Conservation (phyloP, 2,329 filamentous ascomycete species). For the Rutstroemia sp. region DNA sequence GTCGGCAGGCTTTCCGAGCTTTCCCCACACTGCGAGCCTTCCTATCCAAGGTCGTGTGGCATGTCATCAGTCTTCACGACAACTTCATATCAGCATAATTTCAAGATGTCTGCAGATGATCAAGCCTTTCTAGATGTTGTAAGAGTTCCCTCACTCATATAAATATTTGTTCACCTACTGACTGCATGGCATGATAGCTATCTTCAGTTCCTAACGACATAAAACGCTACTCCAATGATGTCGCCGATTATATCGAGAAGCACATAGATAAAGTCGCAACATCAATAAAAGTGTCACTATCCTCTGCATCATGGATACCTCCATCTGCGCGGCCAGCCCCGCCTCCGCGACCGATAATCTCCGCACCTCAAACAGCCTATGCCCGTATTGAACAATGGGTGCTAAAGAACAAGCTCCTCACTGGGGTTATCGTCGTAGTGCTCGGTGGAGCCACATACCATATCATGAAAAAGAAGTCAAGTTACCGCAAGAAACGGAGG, state of each 20-base stretch:
- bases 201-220: conserved; percentile 57
- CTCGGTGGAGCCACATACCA: conserved; percentile 55
- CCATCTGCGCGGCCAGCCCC: conserved; percentile 55
- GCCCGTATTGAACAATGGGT: conserved; percentile 66
- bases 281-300: conserved; percentile 61
- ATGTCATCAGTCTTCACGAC: background rate
- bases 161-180: background rate
- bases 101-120: conserved; percentile 69
- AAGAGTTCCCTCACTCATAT: conserved; percentile 30
- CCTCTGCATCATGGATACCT: conserved; percentile 65
- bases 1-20: too few species aligned
- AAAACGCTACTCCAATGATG: conserved; percentile 60
- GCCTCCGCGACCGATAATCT: conserved; percentile 31
- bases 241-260: conserved; percentile 74
- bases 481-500: conserved; percentile 56
- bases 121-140: conserved; percentile 73
- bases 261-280: conserved; percentile 72
- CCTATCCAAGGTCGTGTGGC: background rate
- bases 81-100: background rate
- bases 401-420: conserved; percentile 62
- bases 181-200: conserved; percentile 34
- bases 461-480: conserved; percentile 46
- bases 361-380: conserved; percentile 27
- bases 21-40: conserved; percentile 5
- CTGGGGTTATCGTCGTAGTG: conserved; percentile 63